These are phyloP conservation scores for Peribolospora kevripleyi DNA, from an alignment of 768 basidiomycete species.

Conservation along the genomic window DNA sequence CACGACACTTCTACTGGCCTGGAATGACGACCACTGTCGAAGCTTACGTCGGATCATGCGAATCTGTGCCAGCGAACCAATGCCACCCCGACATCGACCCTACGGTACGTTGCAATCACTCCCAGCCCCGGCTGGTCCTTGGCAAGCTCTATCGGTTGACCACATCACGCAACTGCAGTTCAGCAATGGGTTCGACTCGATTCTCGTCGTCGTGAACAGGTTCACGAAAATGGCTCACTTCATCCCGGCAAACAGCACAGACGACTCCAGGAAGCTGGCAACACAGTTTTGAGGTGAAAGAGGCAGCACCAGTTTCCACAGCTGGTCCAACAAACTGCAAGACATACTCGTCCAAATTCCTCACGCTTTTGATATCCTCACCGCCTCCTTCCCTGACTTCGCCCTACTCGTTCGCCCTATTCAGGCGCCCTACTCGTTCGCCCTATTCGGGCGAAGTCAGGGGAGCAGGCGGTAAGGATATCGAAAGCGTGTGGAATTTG, in stretches of 20 bases:
- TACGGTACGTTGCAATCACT: constrained; percentile 19
- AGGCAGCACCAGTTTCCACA: too few species aligned
- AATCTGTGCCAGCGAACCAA: constrained; percentile 21
- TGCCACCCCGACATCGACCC: constrained; percentile 18
- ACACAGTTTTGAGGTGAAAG: too few species aligned
- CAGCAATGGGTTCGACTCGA: constrained; percentile 20
- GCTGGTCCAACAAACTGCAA: too few species aligned
- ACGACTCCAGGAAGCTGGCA: constrained; percentile 19
- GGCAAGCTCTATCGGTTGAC: constrained; percentile 22
- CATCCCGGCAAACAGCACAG: constrained; percentile 19
- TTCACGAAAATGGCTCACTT: constrained; percentile 26
- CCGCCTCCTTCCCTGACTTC: constrained; percentile 22
- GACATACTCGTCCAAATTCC: too few species aligned
- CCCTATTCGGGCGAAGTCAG: too few species aligned
- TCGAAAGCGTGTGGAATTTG: too few species aligned
- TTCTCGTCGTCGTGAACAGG: constrained; percentile 23
- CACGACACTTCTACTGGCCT: constrained; percentile 25
- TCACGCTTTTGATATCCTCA: too few species aligned
- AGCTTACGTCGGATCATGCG: constrained; percentile 21
- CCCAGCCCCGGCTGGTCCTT: constrained; percentile 16
- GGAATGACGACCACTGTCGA: constrained; percentile 13
- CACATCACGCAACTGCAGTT: constrained; percentile 22
- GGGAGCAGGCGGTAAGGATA: too few species aligned
- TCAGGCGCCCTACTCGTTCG: too few species aligned
- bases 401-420: constrained; percentile 12